These are phyloP conservation scores for Phanerochaete carnosa DNA, from an alignment of 768 basidiomycete genomes.

Conservation along the genomic window DNA sequence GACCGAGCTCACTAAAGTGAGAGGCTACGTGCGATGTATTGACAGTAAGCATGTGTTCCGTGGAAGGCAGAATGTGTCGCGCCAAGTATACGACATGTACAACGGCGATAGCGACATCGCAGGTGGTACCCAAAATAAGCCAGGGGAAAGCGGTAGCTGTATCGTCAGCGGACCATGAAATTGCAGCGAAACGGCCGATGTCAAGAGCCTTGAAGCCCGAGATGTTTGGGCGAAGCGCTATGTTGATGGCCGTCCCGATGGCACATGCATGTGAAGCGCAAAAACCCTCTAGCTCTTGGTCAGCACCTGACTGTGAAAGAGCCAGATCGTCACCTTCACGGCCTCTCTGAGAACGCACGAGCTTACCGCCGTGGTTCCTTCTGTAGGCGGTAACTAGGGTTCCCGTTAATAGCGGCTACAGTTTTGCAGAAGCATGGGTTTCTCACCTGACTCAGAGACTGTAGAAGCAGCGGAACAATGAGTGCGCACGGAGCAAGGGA, in stretches of 20 bases:
- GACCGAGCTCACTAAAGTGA: background rate
- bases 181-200: background rate
- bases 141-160: conserved; percentile 34
- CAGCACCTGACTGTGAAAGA: too few species aligned
- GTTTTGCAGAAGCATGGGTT: too few species aligned
- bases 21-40: conserved; percentile 5
- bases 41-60: conserved; percentile 3
- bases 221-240: background rate
- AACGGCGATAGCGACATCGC: conserved; percentile 7
- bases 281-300: too few species aligned
- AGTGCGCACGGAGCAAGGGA: too few species aligned
- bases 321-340: too few species aligned
- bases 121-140: conserved; percentile 40
- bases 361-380: too few species aligned
- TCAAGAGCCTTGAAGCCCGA: conserved; percentile 1
- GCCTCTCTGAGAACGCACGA: too few species aligned
- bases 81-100: conserved; percentile 4
- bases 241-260: conserved; percentile 8
- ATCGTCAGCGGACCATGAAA: conserved; percentile 21
- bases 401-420: too few species aligned
- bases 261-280: too few species aligned
- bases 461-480: too few species aligned
- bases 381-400: too few species aligned
- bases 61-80: conserved; percentile 5
- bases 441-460: too few species aligned